Conservation (phyloP, 2,329 filamentous ascomycete species). For the Thielaviopsis musarum region DNA sequence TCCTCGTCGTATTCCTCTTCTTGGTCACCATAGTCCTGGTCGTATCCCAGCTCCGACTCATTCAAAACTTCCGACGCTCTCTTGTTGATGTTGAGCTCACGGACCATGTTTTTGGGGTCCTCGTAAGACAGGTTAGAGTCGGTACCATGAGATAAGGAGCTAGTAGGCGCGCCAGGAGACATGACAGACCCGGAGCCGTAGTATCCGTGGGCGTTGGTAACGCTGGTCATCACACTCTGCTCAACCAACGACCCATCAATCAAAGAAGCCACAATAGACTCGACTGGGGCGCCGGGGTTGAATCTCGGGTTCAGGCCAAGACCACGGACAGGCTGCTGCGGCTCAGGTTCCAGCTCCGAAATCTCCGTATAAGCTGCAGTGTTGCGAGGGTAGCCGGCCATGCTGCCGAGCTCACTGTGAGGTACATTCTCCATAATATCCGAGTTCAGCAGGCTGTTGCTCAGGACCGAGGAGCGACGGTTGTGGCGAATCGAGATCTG, state of each 20-base stretch:
- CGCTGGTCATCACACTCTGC: conserved; percentile 49
- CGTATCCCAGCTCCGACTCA: not conserved
- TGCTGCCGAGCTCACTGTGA: conserved; percentile 7
- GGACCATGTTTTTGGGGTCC: conserved; percentile 13
- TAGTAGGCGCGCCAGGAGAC: conserved; percentile 13
- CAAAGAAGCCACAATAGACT: conserved; percentile 81
- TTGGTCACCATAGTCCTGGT: not conserved
- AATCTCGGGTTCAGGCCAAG: conserved; percentile 61
- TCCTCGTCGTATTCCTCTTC: not conserved
- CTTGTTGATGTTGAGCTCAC: conserved; percentile 10
- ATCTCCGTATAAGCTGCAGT: conserved; percentile 31
- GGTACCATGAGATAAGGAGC: conserved; percentile 17
- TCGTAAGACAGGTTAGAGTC: conserved; percentile 23
- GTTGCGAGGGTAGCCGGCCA: conserved; percentile 32
- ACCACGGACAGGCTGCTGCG: conserved; percentile 53
- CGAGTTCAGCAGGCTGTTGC: conserved; percentile 28
- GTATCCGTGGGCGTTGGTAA: conserved; percentile 7
- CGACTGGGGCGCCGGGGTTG: conserved; percentile 56
- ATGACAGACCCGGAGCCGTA: conserved; percentile 8
- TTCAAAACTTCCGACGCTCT: conserved; percentile 3
- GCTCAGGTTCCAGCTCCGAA: conserved; percentile 42
- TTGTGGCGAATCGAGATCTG: conserved; percentile 37
- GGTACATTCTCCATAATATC: conserved; percentile 20
- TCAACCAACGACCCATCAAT: conserved; percentile 55
- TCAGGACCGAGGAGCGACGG: conserved; percentile 35